Base-by-base conservation (phyloP, 1,284 basidiomycete species). In the Moniliella sp. region DNA sequence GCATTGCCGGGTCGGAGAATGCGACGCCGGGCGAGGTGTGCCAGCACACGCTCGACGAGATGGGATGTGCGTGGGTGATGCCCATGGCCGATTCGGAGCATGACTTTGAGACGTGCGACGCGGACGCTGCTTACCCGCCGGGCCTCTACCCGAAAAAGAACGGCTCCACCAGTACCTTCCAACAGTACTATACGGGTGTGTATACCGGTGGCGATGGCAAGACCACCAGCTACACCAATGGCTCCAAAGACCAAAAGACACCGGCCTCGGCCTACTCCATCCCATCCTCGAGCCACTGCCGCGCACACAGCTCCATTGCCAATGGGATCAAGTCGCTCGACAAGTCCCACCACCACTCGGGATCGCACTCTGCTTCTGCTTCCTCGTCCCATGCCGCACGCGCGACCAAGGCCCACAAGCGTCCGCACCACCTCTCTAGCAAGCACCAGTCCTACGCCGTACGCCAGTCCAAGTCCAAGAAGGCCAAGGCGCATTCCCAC, bases 41-140 rank as follows among this genome's bases (percentile, higher is more conserved):
- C 46, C 45, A 56, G 42, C 56, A 59, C 40, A 46, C 43, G 17
- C 44, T 57, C 25, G 56, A 59, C 34, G 46, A 47, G 23, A 56
- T 59, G 46, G 56, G 56, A 11, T 59, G 56, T 45, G 37, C 46
- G 35, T 57, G 73, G 32, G 44, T 60, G 40, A 59, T 61, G 57
- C 57, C 57, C 5, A n/a, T n/a, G 57, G 54, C 18, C 42, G 50
- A 40, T 60, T n/a, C 8, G 7, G 21, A 23, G 21, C 21, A 23
- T 23, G 54, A 56, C 46, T 61, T 61, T 28, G 54, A 57, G 31
- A 44, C 50, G 7, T 61, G 57, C 37, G 57, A 61, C 14, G 57
- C 46, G 27, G 57, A 61, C 34, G 34, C 52, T 18, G 57, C 56
- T 14, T 59, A 54, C 45, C 57, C 57, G 2, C 57, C 57, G 10